Evolutionary conservation across 2,329 filamentous ascomycete genomes (phyloP).

Genomic region (Samsoniella hepiali): DNA sequence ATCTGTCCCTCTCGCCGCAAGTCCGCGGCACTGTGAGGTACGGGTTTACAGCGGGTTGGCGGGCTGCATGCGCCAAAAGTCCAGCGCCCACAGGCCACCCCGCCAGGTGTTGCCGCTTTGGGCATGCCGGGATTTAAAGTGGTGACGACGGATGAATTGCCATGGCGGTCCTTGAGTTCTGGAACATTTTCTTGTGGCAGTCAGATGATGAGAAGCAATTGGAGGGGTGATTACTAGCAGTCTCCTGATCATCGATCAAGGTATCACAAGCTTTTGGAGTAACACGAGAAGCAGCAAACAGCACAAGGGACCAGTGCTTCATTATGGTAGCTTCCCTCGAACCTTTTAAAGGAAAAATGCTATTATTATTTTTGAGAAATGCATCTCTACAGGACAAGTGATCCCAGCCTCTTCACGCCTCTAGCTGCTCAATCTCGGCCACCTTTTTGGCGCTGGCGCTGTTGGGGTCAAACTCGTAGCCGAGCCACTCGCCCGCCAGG

Average conservation of each 20-base stretch:
- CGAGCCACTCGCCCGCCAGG: conserved; percentile 77
- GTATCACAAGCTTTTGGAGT: not conserved
- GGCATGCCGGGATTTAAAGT: conserved; percentile 16
- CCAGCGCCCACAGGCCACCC: not conserved
- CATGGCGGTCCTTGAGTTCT: not conserved
- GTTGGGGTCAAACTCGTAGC: conserved; percentile 71
- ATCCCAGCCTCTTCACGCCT: conserved; percentile 24
- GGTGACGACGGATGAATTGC: conserved; percentile 4
- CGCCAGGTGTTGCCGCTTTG: conserved; percentile 15
- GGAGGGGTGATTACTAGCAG: not conserved
- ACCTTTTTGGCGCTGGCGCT: conserved; percentile 46
- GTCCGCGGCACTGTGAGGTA: not conserved
- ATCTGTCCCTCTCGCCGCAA: not conserved
- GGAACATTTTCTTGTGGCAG: not conserved
- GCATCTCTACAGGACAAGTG: not conserved
- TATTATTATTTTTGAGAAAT: not conserved
- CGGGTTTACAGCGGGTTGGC: conserved; percentile 9
- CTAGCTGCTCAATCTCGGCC: conserved; percentile 40
- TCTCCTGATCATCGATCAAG: not conserved
- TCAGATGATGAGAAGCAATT: not conserved
- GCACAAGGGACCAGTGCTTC: not conserved
- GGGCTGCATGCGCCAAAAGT: not conserved
- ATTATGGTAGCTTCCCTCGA: not conserved
- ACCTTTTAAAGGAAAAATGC: not conserved
- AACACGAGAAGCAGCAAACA: not conserved